These are phyloP conservation scores for Ogataea philodendri DNA, from an alignment of 805 yeast species.

Conservation along the genomic window DNA sequence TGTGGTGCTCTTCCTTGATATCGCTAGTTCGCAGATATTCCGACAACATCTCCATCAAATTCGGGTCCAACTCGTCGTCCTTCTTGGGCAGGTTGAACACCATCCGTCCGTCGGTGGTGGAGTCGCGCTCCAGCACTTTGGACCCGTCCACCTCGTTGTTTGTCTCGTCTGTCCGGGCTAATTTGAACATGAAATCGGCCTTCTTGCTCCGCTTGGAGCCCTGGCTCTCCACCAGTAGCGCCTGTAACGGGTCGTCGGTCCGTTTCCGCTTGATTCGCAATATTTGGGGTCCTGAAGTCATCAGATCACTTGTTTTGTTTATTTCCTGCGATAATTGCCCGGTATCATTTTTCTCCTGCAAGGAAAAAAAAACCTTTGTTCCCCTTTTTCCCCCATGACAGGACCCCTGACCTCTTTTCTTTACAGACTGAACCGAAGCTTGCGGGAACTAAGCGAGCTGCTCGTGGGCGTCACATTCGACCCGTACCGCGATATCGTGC, in stretches of 20 bases:
- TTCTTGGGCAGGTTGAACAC: slow-evolving; percentile 27
- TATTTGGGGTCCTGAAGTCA: slow-evolving; percentile 48
- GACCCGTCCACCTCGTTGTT: slow-evolving; percentile 19
- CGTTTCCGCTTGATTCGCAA: slow-evolving; percentile 85
- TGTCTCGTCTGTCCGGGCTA: slow-evolving; percentile 47
- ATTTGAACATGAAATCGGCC: slow-evolving; percentile 41
- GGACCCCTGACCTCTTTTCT: slow-evolving; percentile 28
- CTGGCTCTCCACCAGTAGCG: slow-evolving; percentile 52
- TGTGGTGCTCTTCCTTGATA: slow-evolving; percentile 17
- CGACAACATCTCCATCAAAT: slow-evolving; percentile 72
- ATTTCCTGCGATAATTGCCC: not conserved
- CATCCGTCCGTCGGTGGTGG: slow-evolving; percentile 15
- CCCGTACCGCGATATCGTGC: slow-evolving; percentile 54
- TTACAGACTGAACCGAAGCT: slow-evolving; percentile 28
- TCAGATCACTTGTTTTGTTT: not conserved
- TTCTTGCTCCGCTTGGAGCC: slow-evolving; percentile 40
- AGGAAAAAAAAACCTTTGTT: slow-evolving; percentile 5
- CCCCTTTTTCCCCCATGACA: slow-evolving; percentile 25
- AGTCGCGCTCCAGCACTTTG: slow-evolving; percentile 20
- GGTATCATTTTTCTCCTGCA: slow-evolving; percentile 1
- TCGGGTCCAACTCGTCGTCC: slow-evolving; percentile 47
- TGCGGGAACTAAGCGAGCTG: slow-evolving; percentile 36
- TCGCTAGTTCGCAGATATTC: slow-evolving; percentile 49
- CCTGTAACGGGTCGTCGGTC: slow-evolving; percentile 84
- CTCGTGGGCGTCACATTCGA: slow-evolving; percentile 54